Conservation (phyloP, 2,329 filamentous ascomycete species). For the Septoria linicola region DNA sequence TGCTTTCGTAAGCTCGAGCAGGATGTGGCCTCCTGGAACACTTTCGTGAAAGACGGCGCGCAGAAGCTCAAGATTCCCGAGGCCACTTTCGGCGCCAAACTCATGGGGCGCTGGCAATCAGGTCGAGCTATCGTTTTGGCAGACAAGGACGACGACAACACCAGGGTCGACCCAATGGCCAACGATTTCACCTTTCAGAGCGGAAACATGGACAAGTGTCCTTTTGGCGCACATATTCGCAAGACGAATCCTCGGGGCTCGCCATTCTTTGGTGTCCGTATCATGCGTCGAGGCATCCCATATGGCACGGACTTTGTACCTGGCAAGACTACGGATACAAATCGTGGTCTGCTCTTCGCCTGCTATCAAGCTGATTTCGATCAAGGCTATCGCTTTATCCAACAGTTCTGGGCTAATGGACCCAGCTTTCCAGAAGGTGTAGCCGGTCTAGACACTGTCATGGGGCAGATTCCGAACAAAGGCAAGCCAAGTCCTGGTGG, state of each 20-base stretch:
- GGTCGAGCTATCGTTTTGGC: background rate
- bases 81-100: constrained; percentile 43
- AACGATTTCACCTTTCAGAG: constrained; percentile 43
- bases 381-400: constrained; percentile 44
- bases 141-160: background rate
- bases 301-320: constrained; percentile 33
- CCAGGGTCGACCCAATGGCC: constrained; percentile 7
- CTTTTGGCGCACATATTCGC: constrained; percentile 49
- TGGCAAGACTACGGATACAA: constrained; percentile 18
- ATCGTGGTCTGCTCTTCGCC: constrained; percentile 48
- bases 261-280: constrained; percentile 28
- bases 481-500: background rate
- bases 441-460: constrained; percentile 41
- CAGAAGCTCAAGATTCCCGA: constrained; percentile 27
- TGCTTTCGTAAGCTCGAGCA: constrained; percentile 47
- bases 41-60: constrained; percentile 39
- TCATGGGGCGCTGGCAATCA: constrained; percentile 47
- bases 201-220: constrained; percentile 41
- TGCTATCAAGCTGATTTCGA: constrained; percentile 48
- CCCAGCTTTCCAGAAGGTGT: constrained; percentile 26
- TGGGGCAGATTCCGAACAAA: constrained; percentile 32
- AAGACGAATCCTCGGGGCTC: constrained; percentile 48
- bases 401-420: constrained; percentile 33
- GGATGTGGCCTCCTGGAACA: constrained; percentile 47
- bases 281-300: constrained; percentile 48